A percentile compares a stretch with the other conserved stretches of the same genome.
Evolutionary conservation across 2,329 filamentous ascomycete species (phyloP).

Genomic region (Dothidotthia symphoricarpi): DNA sequence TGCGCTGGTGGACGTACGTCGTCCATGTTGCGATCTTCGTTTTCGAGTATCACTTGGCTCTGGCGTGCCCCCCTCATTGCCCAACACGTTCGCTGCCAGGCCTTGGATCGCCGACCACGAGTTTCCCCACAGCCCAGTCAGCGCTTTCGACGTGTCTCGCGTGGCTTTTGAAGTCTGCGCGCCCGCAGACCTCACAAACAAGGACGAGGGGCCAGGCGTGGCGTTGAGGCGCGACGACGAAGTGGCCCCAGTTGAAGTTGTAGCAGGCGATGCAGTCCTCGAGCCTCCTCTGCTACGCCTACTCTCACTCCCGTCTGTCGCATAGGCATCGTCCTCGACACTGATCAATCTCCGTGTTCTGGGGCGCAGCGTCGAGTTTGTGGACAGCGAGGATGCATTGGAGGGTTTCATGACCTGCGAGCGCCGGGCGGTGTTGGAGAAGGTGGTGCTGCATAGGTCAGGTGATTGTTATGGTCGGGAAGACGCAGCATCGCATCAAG

Average conservation of each 20-base stretch:
- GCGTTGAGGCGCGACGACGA: slow-evolving; percentile 36
- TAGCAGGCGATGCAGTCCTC: slow-evolving; percentile 44
- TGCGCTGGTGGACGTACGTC: slow-evolving; percentile 38
- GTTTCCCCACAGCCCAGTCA: slow-evolving; percentile 49
- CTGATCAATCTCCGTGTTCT: slow-evolving; percentile 50
- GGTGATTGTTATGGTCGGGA: slow-evolving; percentile 22
- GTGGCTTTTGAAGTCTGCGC: slow-evolving; percentile 23
- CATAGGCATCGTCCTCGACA: slow-evolving; percentile 47
- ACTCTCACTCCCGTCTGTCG: slow-evolving; percentile 32
- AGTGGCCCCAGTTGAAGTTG: slow-evolving; percentile 22
- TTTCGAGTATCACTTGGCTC: slow-evolving; percentile 21
- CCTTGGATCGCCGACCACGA: slow-evolving; percentile 52
- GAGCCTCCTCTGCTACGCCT: slow-evolving; percentile 43
- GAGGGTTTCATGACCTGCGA: slow-evolving; percentile 42
- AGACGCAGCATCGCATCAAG: slow-evolving; percentile 33
- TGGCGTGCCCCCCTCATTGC: slow-evolving; percentile 36
- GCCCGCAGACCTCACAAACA: slow-evolving; percentile 24
- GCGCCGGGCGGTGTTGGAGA: slow-evolving; percentile 34
- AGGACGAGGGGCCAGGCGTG: slow-evolving; percentile 27
- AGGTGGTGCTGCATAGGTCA: slow-evolving; percentile 41
- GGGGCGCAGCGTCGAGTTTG: slow-evolving; percentile 48
- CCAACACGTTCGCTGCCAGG: slow-evolving; percentile 51
- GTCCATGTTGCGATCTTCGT: slow-evolving; percentile 29
- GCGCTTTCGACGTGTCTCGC: slow-evolving; percentile 24
- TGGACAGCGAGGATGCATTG: slow-evolving; percentile 39